phyloP scores from a whole-genome alignment of 2,329 filamentous ascomycete species.

The Xylaria sp. region DNA sequence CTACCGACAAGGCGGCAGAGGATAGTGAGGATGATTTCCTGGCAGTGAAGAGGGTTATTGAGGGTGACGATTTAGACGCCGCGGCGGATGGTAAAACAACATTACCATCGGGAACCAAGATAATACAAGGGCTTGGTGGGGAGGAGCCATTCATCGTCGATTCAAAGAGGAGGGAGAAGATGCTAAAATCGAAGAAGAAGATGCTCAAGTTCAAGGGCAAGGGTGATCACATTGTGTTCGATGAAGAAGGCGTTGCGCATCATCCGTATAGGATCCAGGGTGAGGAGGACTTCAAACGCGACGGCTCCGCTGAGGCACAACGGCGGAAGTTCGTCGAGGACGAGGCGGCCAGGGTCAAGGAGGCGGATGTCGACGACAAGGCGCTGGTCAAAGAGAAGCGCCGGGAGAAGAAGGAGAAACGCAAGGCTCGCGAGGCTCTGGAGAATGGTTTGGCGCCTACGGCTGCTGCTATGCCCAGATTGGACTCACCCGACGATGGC shows the following conservation, averaged over 20 bases:
- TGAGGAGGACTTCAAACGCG: conserved; percentile 80
- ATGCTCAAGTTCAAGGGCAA: conserved; percentile 90
- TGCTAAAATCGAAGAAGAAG: conserved; percentile 95
- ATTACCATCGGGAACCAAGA: conserved; percentile 61
- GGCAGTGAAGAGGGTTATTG: conserved; percentile 87
- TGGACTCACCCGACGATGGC: conserved; percentile 55
- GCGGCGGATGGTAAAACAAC: conserved; percentile 57
- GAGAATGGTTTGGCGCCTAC: conserved; percentile 53
- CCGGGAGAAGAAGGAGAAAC: conserved; percentile 78
- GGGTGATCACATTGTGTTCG: conserved; percentile 86
- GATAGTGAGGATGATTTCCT: conserved; percentile 83
- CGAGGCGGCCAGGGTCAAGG: conserved; percentile 76
- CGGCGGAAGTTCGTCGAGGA: conserved; percentile 80
- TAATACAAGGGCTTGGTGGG: conserved; percentile 74
- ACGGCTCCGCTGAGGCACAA: conserved; percentile 81
- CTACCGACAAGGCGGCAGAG: conserved; percentile 53
- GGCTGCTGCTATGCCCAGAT: conserved; percentile 50
- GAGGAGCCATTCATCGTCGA: conserved; percentile 84
- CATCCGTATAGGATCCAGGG: conserved; percentile 88
- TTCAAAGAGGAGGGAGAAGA: conserved; percentile 93
- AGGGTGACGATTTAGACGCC: conserved; percentile 71
- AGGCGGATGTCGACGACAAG: conserved; percentile 87
- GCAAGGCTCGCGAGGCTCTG: conserved; percentile 72
- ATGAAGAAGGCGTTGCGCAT: conserved; percentile 89
- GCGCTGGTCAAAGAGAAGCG: conserved; percentile 80